phyloP scores from a whole-genome alignment of 1,139 yeast species.

The Saccharomyces pastorianus region DNA sequence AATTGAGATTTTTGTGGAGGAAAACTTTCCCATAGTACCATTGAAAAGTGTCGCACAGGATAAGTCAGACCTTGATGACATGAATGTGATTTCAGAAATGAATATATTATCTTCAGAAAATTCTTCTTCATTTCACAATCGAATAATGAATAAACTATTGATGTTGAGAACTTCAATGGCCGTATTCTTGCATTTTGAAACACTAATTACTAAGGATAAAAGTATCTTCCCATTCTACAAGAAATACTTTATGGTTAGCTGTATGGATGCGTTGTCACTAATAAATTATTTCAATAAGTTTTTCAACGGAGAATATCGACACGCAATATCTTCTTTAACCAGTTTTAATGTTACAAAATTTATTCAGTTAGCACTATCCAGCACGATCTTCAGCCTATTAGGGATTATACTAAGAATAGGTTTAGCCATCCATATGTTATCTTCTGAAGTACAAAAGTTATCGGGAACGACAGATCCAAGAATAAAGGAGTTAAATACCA shows the following conservation, averaged over 20 bases:
- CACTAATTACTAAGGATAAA: conserved; percentile 7
- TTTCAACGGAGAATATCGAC: conserved; percentile 10
- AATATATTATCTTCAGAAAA: conserved; percentile 8
- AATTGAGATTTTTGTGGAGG: conserved; percentile 12
- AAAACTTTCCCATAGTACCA: conserved; percentile 13
- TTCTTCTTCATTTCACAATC: conserved; percentile 12
- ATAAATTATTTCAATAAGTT: conserved; percentile 12
- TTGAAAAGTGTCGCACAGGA: conserved; percentile 5
- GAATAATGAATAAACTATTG: conserved; percentile 13
- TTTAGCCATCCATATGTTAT: conserved; percentile 18
- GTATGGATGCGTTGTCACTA: conserved; percentile 12
- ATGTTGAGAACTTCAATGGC: conserved; percentile 18
- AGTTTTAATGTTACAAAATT: conserved; percentile 21
- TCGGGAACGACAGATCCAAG: conserved; percentile 1
- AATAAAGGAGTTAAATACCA: conserved; percentile 12
- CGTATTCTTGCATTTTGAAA: conserved; percentile 18
- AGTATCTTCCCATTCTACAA: conserved; percentile 12
- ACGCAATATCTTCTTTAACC: conserved; percentile 9
- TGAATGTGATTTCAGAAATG: neutral
- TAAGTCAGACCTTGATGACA: neutral
- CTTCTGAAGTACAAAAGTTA: conserved; percentile 9
- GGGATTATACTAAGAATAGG: conserved; percentile 24
- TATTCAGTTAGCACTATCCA: conserved; percentile 24
- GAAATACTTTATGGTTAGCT: conserved; percentile 13
- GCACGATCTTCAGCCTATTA: conserved; percentile 22